Evolutionary conservation across 768 basidiomycete genomes (phyloP).

Genomic region (Dendrothele bispora): DNA sequence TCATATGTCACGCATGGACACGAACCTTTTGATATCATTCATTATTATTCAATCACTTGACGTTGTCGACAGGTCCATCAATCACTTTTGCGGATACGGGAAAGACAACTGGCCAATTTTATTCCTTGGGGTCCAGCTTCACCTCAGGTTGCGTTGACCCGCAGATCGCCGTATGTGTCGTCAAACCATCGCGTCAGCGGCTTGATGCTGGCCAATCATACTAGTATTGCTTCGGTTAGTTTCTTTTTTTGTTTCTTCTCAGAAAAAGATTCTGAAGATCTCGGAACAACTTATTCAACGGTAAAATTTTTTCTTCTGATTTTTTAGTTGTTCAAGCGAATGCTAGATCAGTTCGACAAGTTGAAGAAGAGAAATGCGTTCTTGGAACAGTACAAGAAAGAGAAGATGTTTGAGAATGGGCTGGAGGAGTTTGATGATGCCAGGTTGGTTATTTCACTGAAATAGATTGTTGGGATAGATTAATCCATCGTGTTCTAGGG

Average conservation of each 20-base stretch:
- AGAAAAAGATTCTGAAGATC: no score
- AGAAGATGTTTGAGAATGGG: conserved; percentile 91
- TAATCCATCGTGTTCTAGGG: conserved; percentile 40
- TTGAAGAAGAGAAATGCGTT: conserved; percentile 89
- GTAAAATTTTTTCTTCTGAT: conserved; percentile 3
- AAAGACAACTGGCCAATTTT: conserved; percentile 94
- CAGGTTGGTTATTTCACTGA: conserved; percentile 48
- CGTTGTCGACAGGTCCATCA: conserved; percentile 76
- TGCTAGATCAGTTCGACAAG: conserved; percentile 93
- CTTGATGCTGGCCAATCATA: conserved; percentile 98
- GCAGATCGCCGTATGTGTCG: conserved; percentile 84
- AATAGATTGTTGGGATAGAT: not conserved
- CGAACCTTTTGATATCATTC: no score
- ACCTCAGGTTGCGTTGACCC: conserved; percentile 94
- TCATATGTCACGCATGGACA: not conserved
- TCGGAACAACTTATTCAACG: conserved; percentile 1
- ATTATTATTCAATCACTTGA: conserved; percentile 6
- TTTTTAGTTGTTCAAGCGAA: conserved; percentile 86
- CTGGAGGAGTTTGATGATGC: conserved; percentile 97
- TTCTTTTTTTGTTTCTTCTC: conserved; percentile 1
- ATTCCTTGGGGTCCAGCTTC: conserved; percentile 99
- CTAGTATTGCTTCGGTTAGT: conserved; percentile 93
- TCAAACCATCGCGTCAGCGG: conserved; percentile 95
- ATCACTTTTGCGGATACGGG: conserved; percentile 93
- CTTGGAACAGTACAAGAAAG: conserved; percentile 96